Evolutionary conservation across 2,329 filamentous ascomycete genomes (phyloP).

Genomic region (Ceratocystis albifundus): DNA sequence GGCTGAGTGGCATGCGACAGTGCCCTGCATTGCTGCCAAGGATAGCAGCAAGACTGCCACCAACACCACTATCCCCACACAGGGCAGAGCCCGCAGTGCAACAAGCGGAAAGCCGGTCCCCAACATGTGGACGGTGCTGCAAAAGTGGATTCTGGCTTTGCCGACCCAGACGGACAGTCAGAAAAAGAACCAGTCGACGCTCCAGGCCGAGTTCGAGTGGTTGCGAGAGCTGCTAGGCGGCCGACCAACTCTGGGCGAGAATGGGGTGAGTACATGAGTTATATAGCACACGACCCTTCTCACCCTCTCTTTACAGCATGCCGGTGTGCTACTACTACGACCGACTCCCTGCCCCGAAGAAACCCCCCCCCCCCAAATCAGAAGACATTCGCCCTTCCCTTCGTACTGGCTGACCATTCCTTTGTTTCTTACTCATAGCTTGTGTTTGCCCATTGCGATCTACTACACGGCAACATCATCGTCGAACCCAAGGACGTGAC

Average conservation of each 20-base stretch:
- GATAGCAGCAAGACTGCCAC: conserved; percentile 28
- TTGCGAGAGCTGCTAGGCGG: conserved; percentile 62
- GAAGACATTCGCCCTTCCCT: neutral
- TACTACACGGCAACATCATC: conserved; percentile 94
- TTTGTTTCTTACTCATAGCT: conserved; percentile 39
- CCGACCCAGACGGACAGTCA: conserved; percentile 61
- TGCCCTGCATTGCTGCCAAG: conserved; percentile 43
- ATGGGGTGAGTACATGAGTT: conserved; percentile 46
- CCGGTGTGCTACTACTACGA: neutral
- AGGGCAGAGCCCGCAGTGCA: conserved; percentile 30
- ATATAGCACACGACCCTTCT: neutral
- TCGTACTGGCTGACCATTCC: conserved; percentile 13
- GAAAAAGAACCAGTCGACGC: conserved; percentile 49
- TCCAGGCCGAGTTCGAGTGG: conserved; percentile 64
- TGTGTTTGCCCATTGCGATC: conserved; percentile 89
- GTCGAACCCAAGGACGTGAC: conserved; percentile 44
- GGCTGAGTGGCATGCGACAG: conserved; percentile 81
- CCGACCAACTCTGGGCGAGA: conserved; percentile 61
- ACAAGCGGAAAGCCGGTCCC: conserved; percentile 61
- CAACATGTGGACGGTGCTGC: conserved; percentile 89
- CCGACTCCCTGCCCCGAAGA: neutral
- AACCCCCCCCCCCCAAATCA: too few species aligned
- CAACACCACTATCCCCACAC: neutral
- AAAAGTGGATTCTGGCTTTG: conserved; percentile 86
- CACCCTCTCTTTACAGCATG: neutral